Percentiles rank a stretch among this genome's conserved stretches.
Evolutionary conservation across 2,329 filamentous ascomycete genomes (phyloP).

Genomic region (Fusarium tricinctum): DNA sequence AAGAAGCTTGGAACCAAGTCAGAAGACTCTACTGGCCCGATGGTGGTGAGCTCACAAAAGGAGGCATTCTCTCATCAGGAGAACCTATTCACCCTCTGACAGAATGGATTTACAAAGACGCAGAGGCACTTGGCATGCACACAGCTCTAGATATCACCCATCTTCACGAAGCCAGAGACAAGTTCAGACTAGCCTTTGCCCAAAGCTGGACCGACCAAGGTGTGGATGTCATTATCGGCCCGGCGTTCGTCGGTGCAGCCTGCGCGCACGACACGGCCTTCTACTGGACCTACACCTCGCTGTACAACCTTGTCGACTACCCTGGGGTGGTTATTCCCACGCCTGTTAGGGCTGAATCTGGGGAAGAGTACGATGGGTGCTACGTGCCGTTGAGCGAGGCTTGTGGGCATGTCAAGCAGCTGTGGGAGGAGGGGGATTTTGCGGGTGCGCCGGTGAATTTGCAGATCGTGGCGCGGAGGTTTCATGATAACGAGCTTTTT

Average conservation of each 20-base stretch:
- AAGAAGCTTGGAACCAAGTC: constrained; percentile 53
- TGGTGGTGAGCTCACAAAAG: constrained; percentile 52
- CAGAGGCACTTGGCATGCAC: constrained; percentile 42
- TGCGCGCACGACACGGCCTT: constrained; percentile 54
- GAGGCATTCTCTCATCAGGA: constrained; percentile 53
- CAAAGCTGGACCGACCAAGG: constrained; percentile 54
- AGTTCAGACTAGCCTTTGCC: constrained; percentile 53
- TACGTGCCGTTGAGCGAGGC: constrained; percentile 50
- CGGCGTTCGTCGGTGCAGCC: constrained; percentile 56
- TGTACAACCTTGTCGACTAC: constrained; percentile 57
- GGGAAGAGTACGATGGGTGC: constrained; percentile 45
- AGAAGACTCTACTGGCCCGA: constrained; percentile 63
- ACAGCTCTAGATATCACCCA: constrained; percentile 32
- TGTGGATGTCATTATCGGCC: constrained; percentile 56
- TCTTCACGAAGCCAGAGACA: constrained; percentile 46
- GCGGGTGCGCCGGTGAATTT: constrained; percentile 53
- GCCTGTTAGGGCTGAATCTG: constrained; percentile 49
- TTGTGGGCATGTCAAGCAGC: constrained; percentile 49
- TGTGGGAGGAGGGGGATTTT: constrained; percentile 54
- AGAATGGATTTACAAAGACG: constrained; percentile 56
- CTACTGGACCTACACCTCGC: constrained; percentile 57
- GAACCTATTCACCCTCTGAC: constrained; percentile 63
- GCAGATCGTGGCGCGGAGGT: constrained; percentile 54
- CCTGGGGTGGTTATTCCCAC: constrained; percentile 50
- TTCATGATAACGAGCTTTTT: constrained; percentile 55